Conservation (phyloP, 2,329 filamentous ascomycete species). For the Fusarium austroafricanum region DNA sequence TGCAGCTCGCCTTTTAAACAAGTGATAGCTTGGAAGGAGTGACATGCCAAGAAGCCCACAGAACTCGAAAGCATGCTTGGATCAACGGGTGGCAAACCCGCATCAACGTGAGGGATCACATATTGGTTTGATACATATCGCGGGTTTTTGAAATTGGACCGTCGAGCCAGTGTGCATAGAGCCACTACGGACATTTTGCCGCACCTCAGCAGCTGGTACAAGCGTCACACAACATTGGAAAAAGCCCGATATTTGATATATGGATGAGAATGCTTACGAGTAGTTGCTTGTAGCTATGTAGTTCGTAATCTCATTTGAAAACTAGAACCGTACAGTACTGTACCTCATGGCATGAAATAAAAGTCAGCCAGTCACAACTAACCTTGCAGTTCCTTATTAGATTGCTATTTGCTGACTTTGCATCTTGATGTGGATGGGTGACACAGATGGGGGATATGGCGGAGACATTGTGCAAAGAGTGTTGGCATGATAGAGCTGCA, state of each 20-base stretch:
- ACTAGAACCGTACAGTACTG: not conserved
- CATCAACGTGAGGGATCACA: not conserved
- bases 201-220: not conserved
- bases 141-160: not conserved
- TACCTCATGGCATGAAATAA: slow-evolving; percentile 1
- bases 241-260: not conserved
- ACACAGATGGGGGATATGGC: slow-evolving; percentile 10
- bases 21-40: not conserved
- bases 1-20: not conserved
- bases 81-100: slow-evolving; percentile 7
- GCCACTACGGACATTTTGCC: not conserved
- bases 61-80: not conserved
- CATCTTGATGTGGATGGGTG: slow-evolving; percentile 7
- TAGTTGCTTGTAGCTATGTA: not conserved
- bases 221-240: not conserved
- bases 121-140: not conserved
- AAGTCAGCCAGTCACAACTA: slow-evolving; percentile 4
- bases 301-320: not conserved
- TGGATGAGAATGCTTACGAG: not conserved
- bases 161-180: not conserved
- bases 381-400: not conserved
- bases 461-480: not conserved
- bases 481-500: not conserved
- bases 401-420: not conserved
- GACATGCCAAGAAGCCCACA: slow-evolving; percentile 6